phyloP scores from a whole-genome alignment of 257 asterid species.

The Solanum habrochaites region DNA sequence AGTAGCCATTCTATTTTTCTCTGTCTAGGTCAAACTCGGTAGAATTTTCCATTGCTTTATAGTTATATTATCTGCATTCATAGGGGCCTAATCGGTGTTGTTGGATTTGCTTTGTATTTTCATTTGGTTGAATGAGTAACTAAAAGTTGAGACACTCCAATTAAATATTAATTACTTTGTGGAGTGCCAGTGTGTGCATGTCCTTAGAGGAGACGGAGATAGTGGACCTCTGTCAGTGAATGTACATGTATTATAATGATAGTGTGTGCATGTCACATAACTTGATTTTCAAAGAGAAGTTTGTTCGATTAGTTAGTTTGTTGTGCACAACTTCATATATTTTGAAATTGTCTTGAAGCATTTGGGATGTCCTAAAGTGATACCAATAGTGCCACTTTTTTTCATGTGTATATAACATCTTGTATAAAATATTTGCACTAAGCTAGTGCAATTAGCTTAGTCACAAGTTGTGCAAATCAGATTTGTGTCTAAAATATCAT shows the following conservation, averaged over 20 bases:
- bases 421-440: not conserved
- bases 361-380: not conserved
- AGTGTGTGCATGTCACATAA: not conserved
- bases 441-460: not conserved
- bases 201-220: not conserved
- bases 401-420: not conserved
- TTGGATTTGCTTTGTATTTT: not conserved
- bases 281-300: not conserved
- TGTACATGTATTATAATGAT: not conserved
- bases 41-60: not conserved
- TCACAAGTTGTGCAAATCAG: not conserved
- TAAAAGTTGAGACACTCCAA: not conserved
- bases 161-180: not conserved
- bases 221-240: not conserved
- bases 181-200: not conserved
- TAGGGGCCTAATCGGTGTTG: not conserved
- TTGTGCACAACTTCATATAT: not conserved
- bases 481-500: not conserved
- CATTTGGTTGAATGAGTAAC: not conserved
- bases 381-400: not conserved
- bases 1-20: not conserved
- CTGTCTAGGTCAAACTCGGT: not conserved
- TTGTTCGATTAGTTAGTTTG: not conserved
- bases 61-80: not conserved
- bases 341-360: not conserved